Conservation (phyloP, 2,329 filamentous ascomycete species). For the Bipolaris victoriae region DNA sequence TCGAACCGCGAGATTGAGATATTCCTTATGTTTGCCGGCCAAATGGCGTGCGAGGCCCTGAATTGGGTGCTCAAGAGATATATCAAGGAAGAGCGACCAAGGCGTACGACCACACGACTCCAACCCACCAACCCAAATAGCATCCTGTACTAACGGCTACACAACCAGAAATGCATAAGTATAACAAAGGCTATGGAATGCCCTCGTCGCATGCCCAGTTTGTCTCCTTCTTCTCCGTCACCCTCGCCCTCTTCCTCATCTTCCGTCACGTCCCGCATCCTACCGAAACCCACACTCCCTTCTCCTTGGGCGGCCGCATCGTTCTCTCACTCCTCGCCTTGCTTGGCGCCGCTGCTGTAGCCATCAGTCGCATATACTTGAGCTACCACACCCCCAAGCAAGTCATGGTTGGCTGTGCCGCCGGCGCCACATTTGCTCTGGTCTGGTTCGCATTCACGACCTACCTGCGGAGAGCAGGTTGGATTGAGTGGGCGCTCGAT, state of each 20-base stretch:
- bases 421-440: conserved; percentile 73
- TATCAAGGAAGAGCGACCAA: conserved; percentile 90
- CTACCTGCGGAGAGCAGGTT: conserved; percentile 69
- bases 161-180: conserved; percentile 70
- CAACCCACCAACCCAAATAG: not conserved
- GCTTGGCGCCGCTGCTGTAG: conserved; percentile 60
- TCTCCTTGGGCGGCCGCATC: conserved; percentile 67
- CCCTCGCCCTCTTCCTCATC: conserved; percentile 82
- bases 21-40: conserved; percentile 85
- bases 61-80: conserved; percentile 90
- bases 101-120: conserved; percentile 60
- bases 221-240: conserved; percentile 87
- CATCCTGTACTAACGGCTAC: conserved; percentile 5
- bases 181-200: conserved; percentile 97
- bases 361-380: conserved; percentile 84
- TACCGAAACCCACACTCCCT: conserved; percentile 59
- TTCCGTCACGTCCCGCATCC: conserved; percentile 67
- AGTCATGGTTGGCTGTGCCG: conserved; percentile 78
- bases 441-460: conserved; percentile 79
- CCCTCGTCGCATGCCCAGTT: conserved; percentile 95
- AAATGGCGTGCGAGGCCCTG: conserved; percentile 87
- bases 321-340: conserved; percentile 55
- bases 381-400: conserved; percentile 91
- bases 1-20: conserved; percentile 91
- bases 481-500: conserved; percentile 75